Evolutionary conservation across 495 filamentous ascomycete genomes (phyloP), one percentile per base, ranked within the genome.

Genomic region (Pseudevernia furfuracea): DNA sequence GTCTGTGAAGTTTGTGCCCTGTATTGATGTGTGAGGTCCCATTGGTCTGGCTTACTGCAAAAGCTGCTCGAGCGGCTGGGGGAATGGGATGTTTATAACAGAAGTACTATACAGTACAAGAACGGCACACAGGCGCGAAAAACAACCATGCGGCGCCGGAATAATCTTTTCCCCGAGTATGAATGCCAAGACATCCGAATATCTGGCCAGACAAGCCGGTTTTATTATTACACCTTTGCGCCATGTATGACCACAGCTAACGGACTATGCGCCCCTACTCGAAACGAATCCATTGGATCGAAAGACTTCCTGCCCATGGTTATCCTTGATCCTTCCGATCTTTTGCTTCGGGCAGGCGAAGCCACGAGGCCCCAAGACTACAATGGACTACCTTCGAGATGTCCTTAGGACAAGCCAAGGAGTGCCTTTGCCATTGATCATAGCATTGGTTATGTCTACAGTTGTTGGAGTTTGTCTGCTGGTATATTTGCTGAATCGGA

Each of bases 371-470:
- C 11, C 8, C 17, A 17, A 52, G 6, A 17, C 14, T 1, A 55
- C 15, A 4, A 55, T 55, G 52, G 52, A 55, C 15, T 55, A 34
- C 30, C 52, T 55, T 34, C 52, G 17, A 9, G 17, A 34, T 34
- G 15, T 34, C 28, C 30, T 60, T 23, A 34, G 21, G 15, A 44
- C 39, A 43, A 52, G 46, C 36, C 60, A 53, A 48, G 25, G 43
- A 53, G 55, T 53, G 1, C 25, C 62, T n/a, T n/a, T 64, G 28
- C 62, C 41, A 3, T 23, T 64, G 57, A 36, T 59, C 6, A 43
- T 23, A 23, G n/a, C 32, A 6, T 44, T 64, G 30, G 32, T 37
- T 5, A 0, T 37, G 0, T 64, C 62, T 32, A 59, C 55, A 1
- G 6, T 64, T 5, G 15, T 52, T 52, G 62, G 62, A 1, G 1